Evolutionary conservation across 768 basidiomycete genomes (phyloP).

Genomic region (Cystobasidium onofrii): DNA sequence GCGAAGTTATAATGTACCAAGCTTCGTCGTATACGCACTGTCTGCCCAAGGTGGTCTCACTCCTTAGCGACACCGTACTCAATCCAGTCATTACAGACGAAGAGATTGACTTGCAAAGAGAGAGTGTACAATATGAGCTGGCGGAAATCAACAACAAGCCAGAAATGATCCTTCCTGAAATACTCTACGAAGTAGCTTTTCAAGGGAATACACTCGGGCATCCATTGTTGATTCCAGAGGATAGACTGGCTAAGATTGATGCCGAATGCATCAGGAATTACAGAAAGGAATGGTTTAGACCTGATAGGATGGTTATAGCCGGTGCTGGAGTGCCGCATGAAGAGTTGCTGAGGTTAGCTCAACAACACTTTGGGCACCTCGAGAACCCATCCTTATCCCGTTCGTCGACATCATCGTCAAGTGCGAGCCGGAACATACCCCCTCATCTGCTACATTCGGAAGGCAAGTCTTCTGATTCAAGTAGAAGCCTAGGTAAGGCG

Average conservation of each 20-base stretch:
- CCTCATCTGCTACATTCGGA: constrained; percentile 39
- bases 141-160: constrained; percentile 80
- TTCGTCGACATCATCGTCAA: constrained; percentile 38
- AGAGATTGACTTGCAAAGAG: constrained; percentile 73
- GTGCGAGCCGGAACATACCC: constrained; percentile 2
- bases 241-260: constrained; percentile 64
- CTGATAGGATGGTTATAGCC: constrained; percentile 90
- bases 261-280: constrained; percentile 56
- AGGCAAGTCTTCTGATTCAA: constrained; percentile 8
- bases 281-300: constrained; percentile 75
- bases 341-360: constrained; percentile 72
- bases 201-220: constrained; percentile 72
- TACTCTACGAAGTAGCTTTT: constrained; percentile 80
- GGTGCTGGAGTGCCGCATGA: constrained; percentile 87
- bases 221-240: constrained; percentile 75
- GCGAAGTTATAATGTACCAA: constrained; percentile 96
- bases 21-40: constrained; percentile 82
- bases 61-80: constrained; percentile 83
- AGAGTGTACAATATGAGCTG: constrained; percentile 82
- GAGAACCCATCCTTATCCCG: constrained; percentile 42
- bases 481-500: background rate
- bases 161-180: constrained; percentile 84
- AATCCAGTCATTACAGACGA: constrained; percentile 65
- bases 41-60: constrained; percentile 69
- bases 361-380: constrained; percentile 70